Evolutionary conservation across 78 protist genomes (phyloP).

Genomic region (Diacronema lutheri): DNA sequence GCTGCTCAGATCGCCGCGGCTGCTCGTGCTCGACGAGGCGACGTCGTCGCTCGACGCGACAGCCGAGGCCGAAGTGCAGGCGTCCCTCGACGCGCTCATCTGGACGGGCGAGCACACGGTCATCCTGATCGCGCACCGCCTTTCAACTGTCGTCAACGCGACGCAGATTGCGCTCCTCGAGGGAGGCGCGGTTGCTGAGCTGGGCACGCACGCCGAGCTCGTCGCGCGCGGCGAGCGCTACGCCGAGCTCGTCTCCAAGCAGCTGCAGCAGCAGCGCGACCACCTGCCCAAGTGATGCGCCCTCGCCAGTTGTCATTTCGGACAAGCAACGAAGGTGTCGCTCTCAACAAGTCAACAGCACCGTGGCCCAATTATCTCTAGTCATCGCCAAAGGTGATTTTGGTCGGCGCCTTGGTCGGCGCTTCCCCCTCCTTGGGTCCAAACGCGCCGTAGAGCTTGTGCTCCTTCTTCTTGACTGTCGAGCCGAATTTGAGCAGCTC

Average conservation of each 20-base stretch:
- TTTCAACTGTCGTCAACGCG: slow-evolving; percentile 36
- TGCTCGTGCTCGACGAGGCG: slow-evolving; percentile 43
- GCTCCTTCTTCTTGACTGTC: slow-evolving; percentile 15
- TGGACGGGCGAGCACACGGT: slow-evolving; percentile 25
- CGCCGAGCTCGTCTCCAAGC: neutral
- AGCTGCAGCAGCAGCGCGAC: neutral
- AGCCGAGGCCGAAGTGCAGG: slow-evolving; percentile 19
- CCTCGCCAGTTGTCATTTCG: no score
- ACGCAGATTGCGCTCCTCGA: slow-evolving; percentile 33
- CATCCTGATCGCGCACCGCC: slow-evolving; percentile 54
- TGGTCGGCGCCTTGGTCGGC: slow-evolving; percentile 8
- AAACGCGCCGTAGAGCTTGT: slow-evolving; percentile 5
- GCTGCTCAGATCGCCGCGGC: slow-evolving; percentile 9
- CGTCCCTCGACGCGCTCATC: slow-evolving; percentile 15
- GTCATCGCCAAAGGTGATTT: neutral
- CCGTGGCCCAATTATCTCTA: no score
- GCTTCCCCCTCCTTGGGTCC: neutral
- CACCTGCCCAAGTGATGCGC: neutral
- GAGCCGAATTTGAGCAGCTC: slow-evolving; percentile 5
- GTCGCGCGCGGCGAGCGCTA: neutral
- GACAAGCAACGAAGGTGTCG: no score
- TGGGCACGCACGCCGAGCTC: neutral
- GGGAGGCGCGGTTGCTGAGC: neutral
- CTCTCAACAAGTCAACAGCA: no score
- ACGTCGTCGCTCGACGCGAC: slow-evolving; percentile 38